Base-by-base conservation (phyloP, 371 early-diverging fungal genomes). In the Mortierella sp. region DNA sequence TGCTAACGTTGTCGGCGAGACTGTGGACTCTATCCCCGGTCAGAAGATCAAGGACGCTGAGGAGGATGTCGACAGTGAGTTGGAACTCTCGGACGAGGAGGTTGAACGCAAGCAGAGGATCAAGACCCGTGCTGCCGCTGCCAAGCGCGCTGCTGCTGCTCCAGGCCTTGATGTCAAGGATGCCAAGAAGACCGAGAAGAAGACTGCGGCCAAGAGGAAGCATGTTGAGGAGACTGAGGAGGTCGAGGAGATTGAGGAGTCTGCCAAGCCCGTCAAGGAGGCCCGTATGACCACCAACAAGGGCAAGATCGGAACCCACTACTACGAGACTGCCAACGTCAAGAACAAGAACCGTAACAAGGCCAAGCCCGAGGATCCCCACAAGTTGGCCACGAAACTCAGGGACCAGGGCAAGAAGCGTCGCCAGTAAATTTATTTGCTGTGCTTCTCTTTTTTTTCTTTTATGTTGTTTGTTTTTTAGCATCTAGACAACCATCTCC, bases 341-440 rank as follows among this genome's bases (percentile, higher is more conserved):
- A 98, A 98, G 93, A 97, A 97, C 89, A 91, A 92, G 87, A 96
- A 96, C 89, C 91, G 96, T 69, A 95, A 93, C 86, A 96, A 95
- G 87, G 88, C 83, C 70, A 92, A 91, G 80, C 95, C 94, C 40
- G 91, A 92, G 82, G 95, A 93, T 76, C 83, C 81, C n/a, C 80
- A 87, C 64, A 88, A 88, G 78, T 73, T 88, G 48, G 84, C 83
- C 31, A 88, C 87, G 44, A 83, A 79, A 53, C 78, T 88, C 28
- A 77, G 82, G 37, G 86, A 88, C 74, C 84, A 82, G 82, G 86
- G 86, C 80, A 82, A 78, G 80, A 84, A 85, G 74, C 84, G 86
- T 74, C 83, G 82, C 64, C 80, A 81, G 71, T 86, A 83, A 69
- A 57, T 61, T 6, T 31, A 6, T 40, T 61, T 28, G 6, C 34